Percentiles rank a stretch among this genome's conserved stretches.
phyloP scores from a whole-genome alignment of 345 rosid species.

The Barbarea vulgaris region DNA sequence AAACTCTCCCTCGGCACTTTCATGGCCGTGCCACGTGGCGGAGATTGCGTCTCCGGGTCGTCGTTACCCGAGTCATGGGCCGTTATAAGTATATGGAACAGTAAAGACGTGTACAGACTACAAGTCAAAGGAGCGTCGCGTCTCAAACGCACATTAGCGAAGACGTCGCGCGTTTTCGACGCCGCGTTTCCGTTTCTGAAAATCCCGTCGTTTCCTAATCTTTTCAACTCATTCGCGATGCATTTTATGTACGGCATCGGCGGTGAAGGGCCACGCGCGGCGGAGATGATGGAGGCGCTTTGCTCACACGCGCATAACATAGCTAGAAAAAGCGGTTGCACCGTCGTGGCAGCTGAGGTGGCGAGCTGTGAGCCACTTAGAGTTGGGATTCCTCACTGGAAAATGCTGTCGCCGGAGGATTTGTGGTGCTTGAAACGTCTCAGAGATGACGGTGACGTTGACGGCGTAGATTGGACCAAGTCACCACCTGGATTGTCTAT shows the following conservation, averaged over 20 bases:
- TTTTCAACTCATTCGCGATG: constrained; percentile 79
- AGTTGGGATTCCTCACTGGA: constrained; percentile 83
- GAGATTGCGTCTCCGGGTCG: constrained; percentile 8
- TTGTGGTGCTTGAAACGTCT: constrained; percentile 93
- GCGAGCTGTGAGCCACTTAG: constrained; percentile 66
- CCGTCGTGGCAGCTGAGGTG: constrained; percentile 86
- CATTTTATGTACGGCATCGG: constrained; percentile 91
- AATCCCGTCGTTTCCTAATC: constrained; percentile 82
- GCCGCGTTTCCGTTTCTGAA: constrained; percentile 68
- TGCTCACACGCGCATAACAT: constrained; percentile 85
- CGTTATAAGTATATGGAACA: constrained; percentile 83
- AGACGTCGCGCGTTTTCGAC: constrained; percentile 67
- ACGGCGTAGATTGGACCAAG: constrained; percentile 87
- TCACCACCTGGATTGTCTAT: constrained; percentile 79
- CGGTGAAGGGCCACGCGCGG: constrained; percentile 81
- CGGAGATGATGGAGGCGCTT: constrained; percentile 59
- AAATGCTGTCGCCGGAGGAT: constrained; percentile 74
- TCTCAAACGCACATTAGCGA: constrained; percentile 58
- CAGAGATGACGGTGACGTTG: constrained; percentile 69
- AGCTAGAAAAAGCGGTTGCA: constrained; percentile 66
- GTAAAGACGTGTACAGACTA: constrained; percentile 69
- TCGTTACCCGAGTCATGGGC: constrained; percentile 89
- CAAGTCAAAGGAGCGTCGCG: constrained; percentile 79
- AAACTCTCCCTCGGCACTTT: constrained; percentile 75
- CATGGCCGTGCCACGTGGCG: constrained; percentile 73